These are phyloP conservation scores for Trichoderma simmonsii DNA, from an alignment of 2,329 filamentous ascomycete species.

Conservation along the genomic window DNA sequence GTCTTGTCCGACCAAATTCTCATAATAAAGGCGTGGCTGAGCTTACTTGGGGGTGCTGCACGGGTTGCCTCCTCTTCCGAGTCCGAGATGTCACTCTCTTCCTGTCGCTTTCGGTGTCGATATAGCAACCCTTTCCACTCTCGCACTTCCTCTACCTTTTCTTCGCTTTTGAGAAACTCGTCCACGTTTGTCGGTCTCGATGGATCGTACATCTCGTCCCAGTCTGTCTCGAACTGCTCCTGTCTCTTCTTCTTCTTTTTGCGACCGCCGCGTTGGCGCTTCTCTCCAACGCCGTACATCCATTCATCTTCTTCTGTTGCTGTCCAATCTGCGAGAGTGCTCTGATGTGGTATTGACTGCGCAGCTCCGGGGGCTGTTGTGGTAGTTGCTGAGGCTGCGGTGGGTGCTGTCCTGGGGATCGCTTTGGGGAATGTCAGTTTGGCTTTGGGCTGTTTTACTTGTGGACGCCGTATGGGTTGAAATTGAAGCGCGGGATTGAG, in stretches of 20 bases:
- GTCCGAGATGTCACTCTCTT: conserved; percentile 38
- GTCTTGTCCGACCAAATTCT: neutral
- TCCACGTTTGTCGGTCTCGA: conserved; percentile 78
- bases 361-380: conserved; percentile 33
- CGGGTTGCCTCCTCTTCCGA: conserved; percentile 38
- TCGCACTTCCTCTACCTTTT: conserved; percentile 72
- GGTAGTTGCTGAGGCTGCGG: conserved; percentile 35
- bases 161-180: conserved; percentile 79
- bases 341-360: conserved; percentile 53
- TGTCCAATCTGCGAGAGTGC: conserved; percentile 76
- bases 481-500: conserved; percentile 68
- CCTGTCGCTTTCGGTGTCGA: conserved; percentile 56
- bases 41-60: conserved; percentile 35
- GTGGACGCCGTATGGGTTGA: conserved; percentile 79
- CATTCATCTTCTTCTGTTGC: conserved; percentile 78
- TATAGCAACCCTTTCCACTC: conserved; percentile 86
- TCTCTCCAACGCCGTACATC: conserved; percentile 60
- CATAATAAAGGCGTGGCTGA: neutral
- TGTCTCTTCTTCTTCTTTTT: conserved; percentile 71
- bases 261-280: conserved; percentile 72
- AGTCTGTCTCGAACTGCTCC: conserved; percentile 64
- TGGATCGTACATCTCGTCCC: conserved; percentile 90
- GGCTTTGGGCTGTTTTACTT: conserved; percentile 53
- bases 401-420: conserved; percentile 31
- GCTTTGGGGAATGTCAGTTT: conserved; percentile 59